Evolutionary conservation across 257 asterid species (phyloP).

Genomic region (Mitragyna speciosa): DNA sequence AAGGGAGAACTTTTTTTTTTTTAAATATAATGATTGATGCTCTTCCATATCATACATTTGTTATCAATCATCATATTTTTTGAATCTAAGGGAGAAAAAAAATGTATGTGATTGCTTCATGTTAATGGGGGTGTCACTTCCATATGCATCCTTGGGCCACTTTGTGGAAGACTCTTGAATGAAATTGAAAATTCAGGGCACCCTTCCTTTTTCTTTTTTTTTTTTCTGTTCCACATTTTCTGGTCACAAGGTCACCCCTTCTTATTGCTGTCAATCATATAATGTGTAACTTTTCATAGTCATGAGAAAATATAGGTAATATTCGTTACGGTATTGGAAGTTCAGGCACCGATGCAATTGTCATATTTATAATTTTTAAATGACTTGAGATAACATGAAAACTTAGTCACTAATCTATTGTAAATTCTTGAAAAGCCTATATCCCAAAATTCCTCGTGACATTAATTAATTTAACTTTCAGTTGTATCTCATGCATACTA

Average conservation of each 20-base stretch:
- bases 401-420: background rate
- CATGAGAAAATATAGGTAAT: too few relatives aligned
- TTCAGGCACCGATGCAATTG: background rate
- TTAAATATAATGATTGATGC: too few relatives aligned
- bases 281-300: too few relatives aligned
- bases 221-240: too few relatives aligned
- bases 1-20: too few relatives aligned
- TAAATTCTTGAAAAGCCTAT: background rate
- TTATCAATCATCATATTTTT: constrained; percentile 8
- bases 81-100: background rate
- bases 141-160: constrained; percentile 18
- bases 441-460: background rate
- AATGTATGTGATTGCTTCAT: constrained; percentile 35
- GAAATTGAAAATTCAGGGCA: background rate
- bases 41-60: too few relatives aligned
- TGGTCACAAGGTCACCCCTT: background rate
- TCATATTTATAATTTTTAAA: background rate
- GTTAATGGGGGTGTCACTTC: constrained; percentile 23
- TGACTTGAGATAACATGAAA: background rate
- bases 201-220: too few relatives aligned
- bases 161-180: constrained; percentile 10
- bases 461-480: background rate
- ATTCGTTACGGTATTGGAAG: background rate
- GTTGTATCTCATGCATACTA: background rate
- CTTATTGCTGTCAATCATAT: too few relatives aligned